These are phyloP conservation scores for Neonectria ditissima DNA, from an alignment of 2,329 filamentous ascomycete species.

Conservation along the genomic window DNA sequence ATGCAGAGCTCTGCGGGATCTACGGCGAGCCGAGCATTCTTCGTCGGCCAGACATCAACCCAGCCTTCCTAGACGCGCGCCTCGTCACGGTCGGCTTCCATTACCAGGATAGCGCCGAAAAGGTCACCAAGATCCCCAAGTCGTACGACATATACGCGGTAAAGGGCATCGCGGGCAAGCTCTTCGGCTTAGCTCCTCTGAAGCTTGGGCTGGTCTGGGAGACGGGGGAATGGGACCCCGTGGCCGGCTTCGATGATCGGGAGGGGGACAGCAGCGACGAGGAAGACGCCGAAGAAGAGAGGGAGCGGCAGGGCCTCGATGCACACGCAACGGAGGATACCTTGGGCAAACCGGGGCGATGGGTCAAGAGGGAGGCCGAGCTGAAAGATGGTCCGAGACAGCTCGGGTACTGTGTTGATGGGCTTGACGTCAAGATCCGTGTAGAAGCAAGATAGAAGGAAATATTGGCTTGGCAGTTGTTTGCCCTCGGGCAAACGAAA, in stretches of 20 bases:
- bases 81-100: slow-evolving; percentile 74
- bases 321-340: slow-evolving; percentile 43
- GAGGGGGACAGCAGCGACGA: slow-evolving; percentile 67
- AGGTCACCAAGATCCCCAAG: slow-evolving; percentile 72
- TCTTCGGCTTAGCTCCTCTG: slow-evolving; percentile 75
- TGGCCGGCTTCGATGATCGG: slow-evolving; percentile 70
- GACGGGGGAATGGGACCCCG: slow-evolving; percentile 90
- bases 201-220: slow-evolving; percentile 81
- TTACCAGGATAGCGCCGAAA: slow-evolving; percentile 42
- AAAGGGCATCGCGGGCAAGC: slow-evolving; percentile 79
- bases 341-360: slow-evolving; percentile 62
- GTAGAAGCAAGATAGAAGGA: slow-evolving; percentile 65
- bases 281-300: slow-evolving; percentile 57
- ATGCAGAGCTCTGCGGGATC: slow-evolving; percentile 76
- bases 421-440: slow-evolving; percentile 75
- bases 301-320: slow-evolving; percentile 34
- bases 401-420: slow-evolving; percentile 86
- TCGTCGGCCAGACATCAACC: slow-evolving; percentile 71
- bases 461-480: slow-evolving; percentile 15
- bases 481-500: slow-evolving; percentile 16
- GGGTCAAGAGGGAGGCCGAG: slow-evolving; percentile 83
- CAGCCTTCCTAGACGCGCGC: slow-evolving; percentile 84
- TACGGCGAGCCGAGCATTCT: slow-evolving; percentile 79
- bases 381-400: slow-evolving; percentile 83
- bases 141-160: slow-evolving; percentile 85